These are phyloP conservation scores for Atkinsonella hypoxylon DNA, from an alignment of 2,329 filamentous ascomycete species.

Conservation along the genomic window DNA sequence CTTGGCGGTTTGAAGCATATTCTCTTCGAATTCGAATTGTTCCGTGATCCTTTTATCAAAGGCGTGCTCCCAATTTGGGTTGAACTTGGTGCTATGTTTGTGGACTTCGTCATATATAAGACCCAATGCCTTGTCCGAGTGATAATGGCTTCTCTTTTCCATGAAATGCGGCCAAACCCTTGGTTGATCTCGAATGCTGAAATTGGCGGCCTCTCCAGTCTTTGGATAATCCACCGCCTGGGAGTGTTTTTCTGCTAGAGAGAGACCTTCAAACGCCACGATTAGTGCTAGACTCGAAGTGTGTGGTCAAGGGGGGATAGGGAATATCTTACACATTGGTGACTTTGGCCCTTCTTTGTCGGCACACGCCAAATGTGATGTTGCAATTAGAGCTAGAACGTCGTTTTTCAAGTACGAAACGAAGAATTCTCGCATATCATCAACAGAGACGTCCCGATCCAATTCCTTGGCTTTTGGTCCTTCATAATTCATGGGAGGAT, in stretches of 20 bases:
- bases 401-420: slow-evolving; percentile 90
- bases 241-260: slow-evolving; percentile 72
- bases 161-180: slow-evolving; percentile 75
- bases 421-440: slow-evolving; percentile 75
- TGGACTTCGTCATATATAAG: slow-evolving; percentile 67
- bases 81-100: slow-evolving; percentile 48
- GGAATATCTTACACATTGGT: slow-evolving; percentile 43
- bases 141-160: slow-evolving; percentile 56
- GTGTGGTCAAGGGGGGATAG: neutral
- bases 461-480: slow-evolving; percentile 43
- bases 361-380: slow-evolving; percentile 66
- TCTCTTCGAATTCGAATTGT: slow-evolving; percentile 43
- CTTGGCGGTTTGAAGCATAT: slow-evolving; percentile 45
- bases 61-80: slow-evolving; percentile 54
- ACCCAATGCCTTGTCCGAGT: slow-evolving; percentile 62
- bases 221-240: slow-evolving; percentile 92
- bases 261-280: slow-evolving; percentile 34
- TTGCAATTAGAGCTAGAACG: slow-evolving; percentile 65
- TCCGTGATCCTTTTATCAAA: slow-evolving; percentile 69
- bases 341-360: slow-evolving; percentile 60
- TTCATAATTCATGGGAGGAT: slow-evolving; percentile 65
- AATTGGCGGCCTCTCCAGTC: slow-evolving; percentile 64
- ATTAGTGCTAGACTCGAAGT: neutral
- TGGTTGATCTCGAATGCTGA: slow-evolving; percentile 50
- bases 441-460: slow-evolving; percentile 51